Base-by-base conservation (phyloP, 768 basidiomycete genomes). In the Cantharellus cinnabarinus region DNA sequence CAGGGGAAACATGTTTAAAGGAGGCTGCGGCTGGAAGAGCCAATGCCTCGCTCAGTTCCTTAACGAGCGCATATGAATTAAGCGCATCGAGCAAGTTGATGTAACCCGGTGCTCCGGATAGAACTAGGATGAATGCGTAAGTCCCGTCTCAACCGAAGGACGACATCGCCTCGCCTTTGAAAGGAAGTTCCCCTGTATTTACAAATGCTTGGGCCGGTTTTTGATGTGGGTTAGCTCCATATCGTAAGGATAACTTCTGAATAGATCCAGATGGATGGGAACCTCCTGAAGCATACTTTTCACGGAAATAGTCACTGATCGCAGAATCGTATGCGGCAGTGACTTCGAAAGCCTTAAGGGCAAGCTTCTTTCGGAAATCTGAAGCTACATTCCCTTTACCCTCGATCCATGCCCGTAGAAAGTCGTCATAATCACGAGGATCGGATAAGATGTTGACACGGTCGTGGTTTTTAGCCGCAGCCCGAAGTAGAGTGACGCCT, bases 1-100 rank as follows among this genome's bases (percentile, higher is more conserved):
- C 95, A 5, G 95, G 95, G 15, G 94, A 98, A 61, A 99, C 95
- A 67, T 99, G 95, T 73, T 99, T 99, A 82, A 98, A 99, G 0
- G 93, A 97, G 0, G 95, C 94, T 7, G 95, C 94, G 10, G 95
- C 95, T 15, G 95, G 93, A 52, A 98, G 80, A 41, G 75, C 71
- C 59, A 98, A 79, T 0, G 88, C 88, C 60, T 80, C 86, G 52
- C 89, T 82, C 2, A 99, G 79, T 68, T 99, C 95, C 66, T 83
- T 87, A 59, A 99, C 95, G 44, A 99, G 79, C 1, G 89, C 93
- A 67, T 85, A 99, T 2, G 94, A 94, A 72, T 97, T 97, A 65
- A 99, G 79, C 1, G 93, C 95, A 67, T 98, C 95, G 57, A 99
- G 76, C 4, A 98, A 80, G 74, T 99, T 99, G 74, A 99, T 98